Evolutionary conservation across 768 basidiomycete species (phyloP).

Genomic region (Boletellus sp.): DNA sequence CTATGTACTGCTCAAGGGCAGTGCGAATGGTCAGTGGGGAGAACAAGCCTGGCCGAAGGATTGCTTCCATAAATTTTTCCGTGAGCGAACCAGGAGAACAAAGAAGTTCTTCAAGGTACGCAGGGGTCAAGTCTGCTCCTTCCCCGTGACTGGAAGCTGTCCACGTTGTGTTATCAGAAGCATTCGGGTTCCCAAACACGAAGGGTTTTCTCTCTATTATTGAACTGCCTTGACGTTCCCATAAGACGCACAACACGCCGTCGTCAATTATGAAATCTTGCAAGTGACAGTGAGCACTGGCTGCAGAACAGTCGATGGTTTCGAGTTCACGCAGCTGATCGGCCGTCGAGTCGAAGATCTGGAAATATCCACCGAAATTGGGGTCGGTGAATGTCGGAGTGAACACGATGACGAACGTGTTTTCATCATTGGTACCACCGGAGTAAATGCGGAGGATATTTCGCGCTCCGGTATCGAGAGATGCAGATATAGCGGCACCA

Average conservation of each 20-base stretch:
- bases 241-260: slow-evolving; percentile 61
- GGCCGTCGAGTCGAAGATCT: slow-evolving; percentile 51
- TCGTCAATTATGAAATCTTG: slow-evolving; percentile 70
- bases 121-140: slow-evolving; percentile 75
- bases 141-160: slow-evolving; percentile 55
- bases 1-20: slow-evolving; percentile 80
- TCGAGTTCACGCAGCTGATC: slow-evolving; percentile 60
- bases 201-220: slow-evolving; percentile 58
- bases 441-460: slow-evolving; percentile 65
- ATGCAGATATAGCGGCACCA: slow-evolving; percentile 36
- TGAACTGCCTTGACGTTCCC: slow-evolving; percentile 79
- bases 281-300: slow-evolving; percentile 65
- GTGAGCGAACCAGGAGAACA: slow-evolving; percentile 66
- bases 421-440: slow-evolving; percentile 42
- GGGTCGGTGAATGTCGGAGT: slow-evolving; percentile 63
- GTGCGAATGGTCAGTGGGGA: slow-evolving; percentile 76
- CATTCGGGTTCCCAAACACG: slow-evolving; percentile 34
- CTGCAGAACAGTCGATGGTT: slow-evolving; percentile 54
- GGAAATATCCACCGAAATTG: slow-evolving; percentile 77
- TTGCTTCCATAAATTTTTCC: slow-evolving; percentile 74
- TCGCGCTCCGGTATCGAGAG: slow-evolving; percentile 60
- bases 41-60: slow-evolving; percentile 87
- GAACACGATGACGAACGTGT: slow-evolving; percentile 66
- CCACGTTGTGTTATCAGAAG: slow-evolving; percentile 43
- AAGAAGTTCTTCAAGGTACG: slow-evolving; percentile 84